Base-by-base conservation (phyloP, 164 flowering plant species). In the Stephania japonica region DNA sequence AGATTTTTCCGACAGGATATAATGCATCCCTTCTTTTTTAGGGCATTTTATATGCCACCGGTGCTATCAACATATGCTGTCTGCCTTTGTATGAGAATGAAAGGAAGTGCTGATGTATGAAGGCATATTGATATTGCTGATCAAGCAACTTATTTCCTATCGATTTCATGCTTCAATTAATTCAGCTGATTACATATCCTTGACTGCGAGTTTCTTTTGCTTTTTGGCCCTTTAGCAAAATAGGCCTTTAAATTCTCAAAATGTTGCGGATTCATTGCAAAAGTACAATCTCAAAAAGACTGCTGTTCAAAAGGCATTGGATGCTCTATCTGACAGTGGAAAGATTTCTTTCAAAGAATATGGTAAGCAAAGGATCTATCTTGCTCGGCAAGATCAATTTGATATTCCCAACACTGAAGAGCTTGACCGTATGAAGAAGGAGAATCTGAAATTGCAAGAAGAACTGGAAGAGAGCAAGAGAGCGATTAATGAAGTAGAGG, bases 311-410 rank as follows among this genome's bases (percentile, higher is more conserved):
- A 95, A 96, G 76, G 90, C 97, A 21, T 76, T 93, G 81, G 99
- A 82, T 69, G 32, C 67, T 56, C 65, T 82, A 19, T 68, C 76
- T 47, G 82, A 82, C 63, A 72, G 78, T 59, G 81, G 79, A 1
- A 73, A 69, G 23, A 80, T 80, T 76, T 77, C 82, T 42, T 82
- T 76, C 70, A 82, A 91, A 84, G 99, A 96, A 82, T 96, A 90
- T 79, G 98, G 99, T 50, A 96, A 96, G 81, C 98, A 90, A 84
- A 96, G 92, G 85, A 89, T 93, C 69, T 96, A 93, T 80, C 32
- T 96, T 61, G 98, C 98, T 70, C 83, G 91, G 75, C 97, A 96
- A 81, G 97, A 93, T 84, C 97, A 89, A 77, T 92, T 91, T 72
- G 83, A 91, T 67, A 93, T 96, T 76, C 95, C 97, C 69, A 88